These are phyloP conservation scores for Blastocladiella emersonii DNA, from an alignment of 371 early-diverging fungal species.

Conservation along the genomic window DNA sequence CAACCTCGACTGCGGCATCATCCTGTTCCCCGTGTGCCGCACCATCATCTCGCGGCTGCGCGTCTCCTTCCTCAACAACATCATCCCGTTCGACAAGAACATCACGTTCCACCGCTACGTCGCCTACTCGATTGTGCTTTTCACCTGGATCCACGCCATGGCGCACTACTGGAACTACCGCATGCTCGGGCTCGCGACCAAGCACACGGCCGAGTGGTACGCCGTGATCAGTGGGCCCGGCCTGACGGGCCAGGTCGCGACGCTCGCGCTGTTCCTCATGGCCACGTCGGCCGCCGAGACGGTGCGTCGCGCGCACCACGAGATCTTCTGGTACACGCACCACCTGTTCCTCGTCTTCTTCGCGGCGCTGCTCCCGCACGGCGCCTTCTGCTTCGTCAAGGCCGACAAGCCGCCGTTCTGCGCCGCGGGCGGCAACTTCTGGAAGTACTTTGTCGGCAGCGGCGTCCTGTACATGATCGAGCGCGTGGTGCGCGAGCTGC, in stretches of 20 bases:
- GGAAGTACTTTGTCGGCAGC: conserved; percentile 63
- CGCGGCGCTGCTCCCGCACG: conserved; percentile 62
- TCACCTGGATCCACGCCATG: conserved; percentile 48
- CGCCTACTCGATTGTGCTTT: conserved; percentile 58
- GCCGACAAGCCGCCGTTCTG: conserved; percentile 39
- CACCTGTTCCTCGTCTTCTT: conserved; percentile 72
- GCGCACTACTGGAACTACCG: conserved; percentile 66
- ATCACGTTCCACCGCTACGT: conserved; percentile 66
- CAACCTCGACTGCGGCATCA: conserved; percentile 54
- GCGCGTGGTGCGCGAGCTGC: conserved; percentile 52
- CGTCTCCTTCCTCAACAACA: conserved; percentile 47
- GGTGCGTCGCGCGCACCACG: conserved; percentile 41
- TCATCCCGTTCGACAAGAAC: conserved; percentile 70
- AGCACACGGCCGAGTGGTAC: conserved; percentile 5
- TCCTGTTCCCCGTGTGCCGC: conserved; percentile 69
- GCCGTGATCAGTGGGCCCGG: conserved; percentile 55
- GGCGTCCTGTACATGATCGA: conserved; percentile 54
- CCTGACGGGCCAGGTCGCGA: conserved; percentile 59
- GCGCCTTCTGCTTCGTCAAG: conserved; percentile 69
- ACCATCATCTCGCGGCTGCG: conserved; percentile 57
- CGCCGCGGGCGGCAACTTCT: conserved; percentile 59
- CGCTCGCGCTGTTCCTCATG: conserved; percentile 51
- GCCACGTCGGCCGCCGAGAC: conserved; percentile 45
- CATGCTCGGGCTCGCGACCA: conserved; percentile 15
- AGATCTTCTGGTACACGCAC: conserved; percentile 67